Conservation (phyloP, 2,329 filamentous ascomycete species). For the Claviceps paspali region DNA sequence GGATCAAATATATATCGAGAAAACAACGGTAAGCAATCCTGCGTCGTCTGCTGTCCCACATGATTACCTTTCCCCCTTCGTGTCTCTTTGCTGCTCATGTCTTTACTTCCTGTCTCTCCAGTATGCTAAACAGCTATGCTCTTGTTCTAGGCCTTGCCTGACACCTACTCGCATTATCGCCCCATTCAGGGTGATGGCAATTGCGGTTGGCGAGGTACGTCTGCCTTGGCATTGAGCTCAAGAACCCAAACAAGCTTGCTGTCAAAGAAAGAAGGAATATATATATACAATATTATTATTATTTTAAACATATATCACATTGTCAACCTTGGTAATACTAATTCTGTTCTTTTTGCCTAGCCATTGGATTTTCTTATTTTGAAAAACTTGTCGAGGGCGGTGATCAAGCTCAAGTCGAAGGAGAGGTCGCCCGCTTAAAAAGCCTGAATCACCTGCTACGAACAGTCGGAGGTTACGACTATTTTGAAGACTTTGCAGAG, state of each 20-base stretch:
- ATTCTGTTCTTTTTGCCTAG: constrained; percentile 28
- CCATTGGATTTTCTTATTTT: constrained; percentile 85
- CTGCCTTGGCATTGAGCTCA: constrained; percentile 5
- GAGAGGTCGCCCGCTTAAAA: constrained; percentile 57
- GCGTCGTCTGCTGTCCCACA: too few species aligned
- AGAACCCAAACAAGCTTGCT: too few species aligned
- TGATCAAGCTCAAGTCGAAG: constrained; percentile 47
- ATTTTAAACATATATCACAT: too few species aligned
- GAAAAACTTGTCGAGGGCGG: constrained; percentile 62
- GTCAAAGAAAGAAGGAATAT: too few species aligned
- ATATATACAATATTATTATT: too few species aligned
- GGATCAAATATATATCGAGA: constrained; percentile 69
- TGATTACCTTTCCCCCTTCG: neutral
- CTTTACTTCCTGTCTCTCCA: neutral
- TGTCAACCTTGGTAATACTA: too few species aligned
- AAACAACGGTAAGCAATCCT: constrained; percentile 61
- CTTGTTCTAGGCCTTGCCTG: constrained; percentile 51
- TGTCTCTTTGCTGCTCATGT: too few species aligned
- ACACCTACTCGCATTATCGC: constrained; percentile 76
- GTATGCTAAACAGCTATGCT: constrained; percentile 5
- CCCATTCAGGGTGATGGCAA: constrained; percentile 85
- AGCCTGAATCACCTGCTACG: constrained; percentile 57
- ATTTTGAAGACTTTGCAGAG: constrained; percentile 69
- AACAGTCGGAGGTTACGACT: constrained; percentile 54
- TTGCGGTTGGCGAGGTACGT: constrained; percentile 92